phyloP scores from a whole-genome alignment of 1,284 basidiomycete genomes.

The Trametes versicolor region DNA sequence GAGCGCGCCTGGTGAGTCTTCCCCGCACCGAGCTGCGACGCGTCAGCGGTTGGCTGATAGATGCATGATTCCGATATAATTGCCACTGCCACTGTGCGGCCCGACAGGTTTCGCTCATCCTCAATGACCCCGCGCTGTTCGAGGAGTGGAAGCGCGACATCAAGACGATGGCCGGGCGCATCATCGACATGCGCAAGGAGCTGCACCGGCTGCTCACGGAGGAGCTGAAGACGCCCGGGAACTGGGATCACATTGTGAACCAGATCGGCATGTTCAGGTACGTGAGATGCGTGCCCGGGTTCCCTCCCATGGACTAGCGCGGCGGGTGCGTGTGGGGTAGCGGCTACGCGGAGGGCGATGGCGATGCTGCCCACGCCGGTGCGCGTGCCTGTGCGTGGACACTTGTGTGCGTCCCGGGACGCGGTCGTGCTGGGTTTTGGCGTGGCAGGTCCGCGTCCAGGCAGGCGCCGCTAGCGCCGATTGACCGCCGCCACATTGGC shows the following conservation, averaged over 20 bases:
- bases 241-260: slow-evolving; percentile 90
- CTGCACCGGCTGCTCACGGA: slow-evolving; percentile 83
- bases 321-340: slow-evolving; percentile 13
- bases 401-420: slow-evolving; percentile 18
- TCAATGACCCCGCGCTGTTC: slow-evolving; percentile 79
- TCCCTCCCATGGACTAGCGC: slow-evolving; percentile 4
- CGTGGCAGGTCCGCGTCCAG: slow-evolving; percentile 4
- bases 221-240: slow-evolving; percentile 90
- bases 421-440: slow-evolving; percentile 1
- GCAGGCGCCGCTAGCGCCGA: slow-evolving; percentile 10
- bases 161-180: slow-evolving; percentile 90
- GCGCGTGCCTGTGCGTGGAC: slow-evolving; percentile 29
- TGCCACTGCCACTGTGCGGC: background rate
- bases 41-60: slow-evolving; percentile 23
- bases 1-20: slow-evolving; percentile 79
- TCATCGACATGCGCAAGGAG: slow-evolving; percentile 90
- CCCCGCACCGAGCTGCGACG: slow-evolving; percentile 2
- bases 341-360: slow-evolving; percentile 15
- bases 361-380: slow-evolving; percentile 10
- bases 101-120: slow-evolving; percentile 76
- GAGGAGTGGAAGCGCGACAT: slow-evolving; percentile 93
- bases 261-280: slow-evolving; percentile 96
- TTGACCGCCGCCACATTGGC: slow-evolving; percentile 19
- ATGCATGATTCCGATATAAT: background rate
- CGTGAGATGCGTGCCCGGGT: slow-evolving; percentile 37